Conservation (phyloP, 2,329 filamentous ascomycete genomes). For the Hymenoscyphus scutula region DNA sequence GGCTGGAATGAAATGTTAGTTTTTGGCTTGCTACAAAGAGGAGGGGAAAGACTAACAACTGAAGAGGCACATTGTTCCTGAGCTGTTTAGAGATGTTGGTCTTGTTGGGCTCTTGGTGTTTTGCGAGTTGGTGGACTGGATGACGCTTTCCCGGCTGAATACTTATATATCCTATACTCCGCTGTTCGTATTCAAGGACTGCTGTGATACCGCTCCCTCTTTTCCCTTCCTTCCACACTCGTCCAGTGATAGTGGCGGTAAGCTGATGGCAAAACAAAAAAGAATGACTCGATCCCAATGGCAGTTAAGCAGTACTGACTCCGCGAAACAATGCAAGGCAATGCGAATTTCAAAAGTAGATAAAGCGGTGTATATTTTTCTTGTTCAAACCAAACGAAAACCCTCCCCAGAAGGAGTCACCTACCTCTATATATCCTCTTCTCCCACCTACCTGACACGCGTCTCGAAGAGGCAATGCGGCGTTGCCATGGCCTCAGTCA, state of each 20-base stretch:
- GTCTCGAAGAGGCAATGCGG: constrained; percentile 2
- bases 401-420: not conserved
- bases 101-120: not conserved
- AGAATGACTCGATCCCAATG: not conserved
- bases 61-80: not conserved
- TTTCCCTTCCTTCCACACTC: not conserved
- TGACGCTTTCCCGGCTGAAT: not conserved
- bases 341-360: not conserved
- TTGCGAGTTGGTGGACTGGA: not conserved
- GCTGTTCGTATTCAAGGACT: not conserved
- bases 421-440: constrained; percentile 7
- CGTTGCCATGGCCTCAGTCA: not conserved
- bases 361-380: not conserved
- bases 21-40: not conserved
- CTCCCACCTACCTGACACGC: not conserved
- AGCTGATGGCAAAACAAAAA: not conserved
- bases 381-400: not conserved
- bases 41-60: not conserved
- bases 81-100: not conserved
- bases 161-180: not conserved
- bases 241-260: not conserved
- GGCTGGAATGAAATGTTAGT: constrained; percentile 17
- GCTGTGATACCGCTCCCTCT: not conserved
- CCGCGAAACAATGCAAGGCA: not conserved
- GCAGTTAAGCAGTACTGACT: not conserved